Conservation (phyloP, 2,329 filamentous ascomycete species). For the Grosmannia clavigera region DNA sequence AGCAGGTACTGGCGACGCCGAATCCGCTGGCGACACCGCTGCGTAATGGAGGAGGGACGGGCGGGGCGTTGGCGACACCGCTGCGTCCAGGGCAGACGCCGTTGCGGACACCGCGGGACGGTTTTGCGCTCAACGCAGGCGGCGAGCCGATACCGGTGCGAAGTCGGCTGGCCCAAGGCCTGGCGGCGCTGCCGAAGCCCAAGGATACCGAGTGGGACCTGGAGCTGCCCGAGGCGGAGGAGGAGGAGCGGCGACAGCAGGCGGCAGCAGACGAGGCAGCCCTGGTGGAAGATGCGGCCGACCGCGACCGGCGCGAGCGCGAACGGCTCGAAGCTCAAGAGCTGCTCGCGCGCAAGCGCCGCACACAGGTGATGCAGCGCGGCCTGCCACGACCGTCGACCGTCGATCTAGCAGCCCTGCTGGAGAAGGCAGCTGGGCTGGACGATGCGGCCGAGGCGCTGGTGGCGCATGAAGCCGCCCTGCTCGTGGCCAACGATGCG, state of each 20-base stretch:
- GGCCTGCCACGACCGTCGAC: conserved; percentile 63
- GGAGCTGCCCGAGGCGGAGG: conserved; percentile 73
- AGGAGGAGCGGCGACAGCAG: conserved; percentile 48
- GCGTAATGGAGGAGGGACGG: conserved; percentile 29
- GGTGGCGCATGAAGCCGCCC: conserved; percentile 65
- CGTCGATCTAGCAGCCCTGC: conserved; percentile 58
- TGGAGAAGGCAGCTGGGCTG: conserved; percentile 48
- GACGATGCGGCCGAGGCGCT: conserved; percentile 52
- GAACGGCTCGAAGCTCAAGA: conserved; percentile 57
- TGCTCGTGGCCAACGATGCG: conserved; percentile 74
- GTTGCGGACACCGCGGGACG: conserved; percentile 67
- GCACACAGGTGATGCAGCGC: conserved; percentile 85
- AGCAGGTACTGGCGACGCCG: conserved; percentile 74
- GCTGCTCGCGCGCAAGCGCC: conserved; percentile 62
- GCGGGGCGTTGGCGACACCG: conserved; percentile 9
- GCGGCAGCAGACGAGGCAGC: conserved; percentile 30
- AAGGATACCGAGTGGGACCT: conserved; percentile 93
- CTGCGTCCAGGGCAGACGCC: conserved; percentile 53
- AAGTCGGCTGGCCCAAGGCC: conserved; percentile 54
- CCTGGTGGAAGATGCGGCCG: conserved; percentile 50
- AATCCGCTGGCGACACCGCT: conserved; percentile 62
- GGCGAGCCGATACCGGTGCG: conserved; percentile 27
- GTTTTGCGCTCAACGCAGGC: conserved; percentile 61
- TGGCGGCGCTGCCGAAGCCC: conserved; percentile 80
- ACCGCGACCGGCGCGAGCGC: conserved; percentile 67